Conservation (phyloP, 192 early-diverging fungal species). For the Coemansia sp. region DNA sequence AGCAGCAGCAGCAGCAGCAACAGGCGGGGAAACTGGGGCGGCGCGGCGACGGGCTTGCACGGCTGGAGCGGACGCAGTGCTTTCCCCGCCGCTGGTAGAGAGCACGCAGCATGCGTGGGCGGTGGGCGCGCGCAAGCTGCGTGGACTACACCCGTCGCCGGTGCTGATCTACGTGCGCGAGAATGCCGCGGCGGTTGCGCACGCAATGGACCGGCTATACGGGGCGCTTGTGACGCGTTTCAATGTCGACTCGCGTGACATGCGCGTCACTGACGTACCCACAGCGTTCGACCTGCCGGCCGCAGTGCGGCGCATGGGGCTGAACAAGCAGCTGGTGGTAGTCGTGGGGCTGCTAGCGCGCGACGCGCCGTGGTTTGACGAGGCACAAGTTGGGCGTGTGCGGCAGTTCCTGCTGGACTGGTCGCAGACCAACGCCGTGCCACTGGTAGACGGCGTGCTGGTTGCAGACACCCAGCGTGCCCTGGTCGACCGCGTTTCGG, state of each 20-base stretch:
- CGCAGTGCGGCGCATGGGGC: slow-evolving; percentile 44
- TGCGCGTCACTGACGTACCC: slow-evolving; percentile 44
- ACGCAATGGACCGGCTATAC: slow-evolving; percentile 44
- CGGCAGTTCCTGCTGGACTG: slow-evolving; percentile 36
- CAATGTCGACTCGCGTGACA: slow-evolving; percentile 38
- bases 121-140: slow-evolving; percentile 41
- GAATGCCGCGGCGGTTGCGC: slow-evolving; percentile 19
- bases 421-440: slow-evolving; percentile 33
- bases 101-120: slow-evolving; percentile 29
- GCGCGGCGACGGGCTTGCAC: slow-evolving; percentile 36
- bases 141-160: slow-evolving; percentile 47
- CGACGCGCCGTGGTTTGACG: slow-evolving; percentile 42
- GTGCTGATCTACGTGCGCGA: slow-evolving; percentile 44
- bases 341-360: slow-evolving; percentile 34
- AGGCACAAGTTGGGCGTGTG: slow-evolving; percentile 25
- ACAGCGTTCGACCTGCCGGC: slow-evolving; percentile 39
- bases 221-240: slow-evolving; percentile 24
- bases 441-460: slow-evolving; percentile 41
- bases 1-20: background rate
- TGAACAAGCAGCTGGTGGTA: slow-evolving; percentile 36
- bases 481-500: slow-evolving; percentile 10
- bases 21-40: background rate
- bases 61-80: slow-evolving; percentile 19
- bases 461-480: slow-evolving; percentile 10
- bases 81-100: slow-evolving; percentile 24